Evolutionary conservation across 2,329 filamentous ascomycete genomes (phyloP), one percentile per base, ranked within the genome.

Genomic region (Clarireedia sp.): DNA sequence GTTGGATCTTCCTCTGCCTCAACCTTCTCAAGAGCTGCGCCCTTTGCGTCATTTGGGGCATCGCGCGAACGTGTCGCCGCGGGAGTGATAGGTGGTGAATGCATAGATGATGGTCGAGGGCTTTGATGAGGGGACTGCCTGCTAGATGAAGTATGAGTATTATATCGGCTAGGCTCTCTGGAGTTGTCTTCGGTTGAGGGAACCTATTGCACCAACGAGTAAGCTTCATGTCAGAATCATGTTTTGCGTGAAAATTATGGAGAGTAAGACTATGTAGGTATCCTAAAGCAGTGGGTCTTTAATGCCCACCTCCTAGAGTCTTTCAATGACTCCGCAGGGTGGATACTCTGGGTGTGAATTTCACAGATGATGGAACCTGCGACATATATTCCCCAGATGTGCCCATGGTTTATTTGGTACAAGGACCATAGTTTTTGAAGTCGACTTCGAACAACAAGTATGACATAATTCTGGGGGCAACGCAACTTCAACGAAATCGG

Each of bases 31-130:
- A 68, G 65, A 57, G 67, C 60, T 53, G 66, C 66, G 38, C 67
- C 67, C 47, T 67, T 66, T 33, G 37, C 51, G 40, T 67, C 68
- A 55, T 64, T 60, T 14, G 48, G 24, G 61, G 68, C 69, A 67
- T 83, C 82, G 63, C 76, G 75, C 52, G 80, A 81, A 60, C 77
- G 75, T 44, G 89, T 92, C 51, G 85, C 90, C 54, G 90, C 85
- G 17, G 92, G 92, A 12, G 91, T 96, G 51, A 97, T 78, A 43
- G 90, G 90, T 62, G 92, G 92, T 10, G 91, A 95, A 63, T 92
- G 87, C 73, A 95, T 81, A 56, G 86, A 81, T 57, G 85, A 82
- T 45, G 80, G 74, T 58, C 80, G 79, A 58, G 88, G 86, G 60
- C 85, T 87, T 41, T 82, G 75, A 67, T 78, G 79, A 29, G 86